Evolutionary conservation across 495 filamentous ascomycete species (phyloP), one percentile per base, ranked within the genome.

Genomic region (Talaromyces stipitatus): DNA sequence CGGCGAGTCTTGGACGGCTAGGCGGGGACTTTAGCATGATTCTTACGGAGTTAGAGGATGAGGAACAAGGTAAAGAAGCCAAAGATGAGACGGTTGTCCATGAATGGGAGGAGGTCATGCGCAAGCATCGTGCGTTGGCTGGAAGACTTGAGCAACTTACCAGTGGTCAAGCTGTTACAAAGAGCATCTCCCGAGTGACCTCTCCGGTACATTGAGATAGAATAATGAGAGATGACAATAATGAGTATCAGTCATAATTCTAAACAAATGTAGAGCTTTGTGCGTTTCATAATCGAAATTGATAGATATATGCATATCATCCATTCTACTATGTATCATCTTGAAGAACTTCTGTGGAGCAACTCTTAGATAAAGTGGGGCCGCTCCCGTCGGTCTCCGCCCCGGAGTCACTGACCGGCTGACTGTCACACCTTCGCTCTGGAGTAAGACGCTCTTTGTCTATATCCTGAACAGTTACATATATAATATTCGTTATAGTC

Each of bases 11-110:
- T 58, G 94, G 94, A 5, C 81, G 95, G 26, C 72, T 97, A 1
- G 95, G 95, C 6, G 91, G 90, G 1, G 95, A 97, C 69, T 97
- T 97, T 74, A 88, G 92, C 41, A 75, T 95, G 73, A 82, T 96
- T 45, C 70, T 97, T 56, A 90, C 90, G 0, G 79, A 84, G 50
- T 64, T 95, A 29, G 78, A 79, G 2, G 78, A 78, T 11, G 81
- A 81, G 12, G 74, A 74, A 1, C 80, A 82, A 47, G 81, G 78
- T 20, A 69, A 67, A 7, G 69, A 69, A 20, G 64, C 64, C n/a
- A 58, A n/a, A 9, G 69, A 72, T 4, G 76, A 76, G 18, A 87
- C 54, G 1, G 60, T 71, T 12, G 64, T 60, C n/a, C 68, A 66
- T 50, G 76, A 96, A 67, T 98, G 92, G 95, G 90, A 95, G 55